phyloP scores from a whole-genome alignment of 2,329 filamentous ascomycete species.

The Verticillium zaregamsianum region DNA sequence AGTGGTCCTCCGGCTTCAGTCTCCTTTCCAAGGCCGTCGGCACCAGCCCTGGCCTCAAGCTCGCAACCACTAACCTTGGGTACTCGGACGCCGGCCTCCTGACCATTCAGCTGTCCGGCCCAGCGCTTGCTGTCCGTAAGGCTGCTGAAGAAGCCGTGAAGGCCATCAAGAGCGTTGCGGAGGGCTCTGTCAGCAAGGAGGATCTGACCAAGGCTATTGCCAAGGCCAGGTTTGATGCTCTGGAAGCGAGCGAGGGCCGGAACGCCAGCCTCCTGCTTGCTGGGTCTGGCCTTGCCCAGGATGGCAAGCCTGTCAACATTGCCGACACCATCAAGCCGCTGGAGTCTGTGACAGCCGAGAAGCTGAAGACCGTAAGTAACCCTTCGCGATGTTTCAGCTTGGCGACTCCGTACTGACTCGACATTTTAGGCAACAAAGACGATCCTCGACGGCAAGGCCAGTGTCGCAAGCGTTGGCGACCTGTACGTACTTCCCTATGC shows the following conservation, averaged over 20 bases:
- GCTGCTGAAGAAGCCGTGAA: slow-evolving; percentile 76
- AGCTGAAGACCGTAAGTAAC: slow-evolving; percentile 75
- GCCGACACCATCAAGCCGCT: slow-evolving; percentile 74
- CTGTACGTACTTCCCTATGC: slow-evolving; percentile 87
- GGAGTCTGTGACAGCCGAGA: slow-evolving; percentile 75
- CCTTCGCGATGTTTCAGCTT: neutral
- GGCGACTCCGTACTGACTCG: neutral
- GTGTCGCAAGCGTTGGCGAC: slow-evolving; percentile 86
- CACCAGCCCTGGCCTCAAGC: slow-evolving; percentile 59
- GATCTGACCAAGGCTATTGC: slow-evolving; percentile 88
- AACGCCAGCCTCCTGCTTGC: slow-evolving; percentile 76
- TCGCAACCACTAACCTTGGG: slow-evolving; percentile 71
- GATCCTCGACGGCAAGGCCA: slow-evolving; percentile 82
- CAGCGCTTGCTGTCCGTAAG: slow-evolving; percentile 66
- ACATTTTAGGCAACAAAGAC: slow-evolving; percentile 76
- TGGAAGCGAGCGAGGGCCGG: slow-evolving; percentile 76
- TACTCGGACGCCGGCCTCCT: slow-evolving; percentile 96
- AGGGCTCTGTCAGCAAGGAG: slow-evolving; percentile 73
- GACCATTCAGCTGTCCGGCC: slow-evolving; percentile 74
- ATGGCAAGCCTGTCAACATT: slow-evolving; percentile 79
- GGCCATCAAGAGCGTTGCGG: slow-evolving; percentile 74
- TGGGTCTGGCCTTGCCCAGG: slow-evolving; percentile 78
- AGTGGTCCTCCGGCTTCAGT: slow-evolving; percentile 93
- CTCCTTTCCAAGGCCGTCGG: slow-evolving; percentile 77
- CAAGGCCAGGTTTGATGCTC: slow-evolving; percentile 86